Percentiles rank a stretch among this genome's conserved stretches.
These are phyloP conservation scores for Penicillium sp. DNA, from an alignment of 2,329 filamentous ascomycete species.

Conservation along the genomic window DNA sequence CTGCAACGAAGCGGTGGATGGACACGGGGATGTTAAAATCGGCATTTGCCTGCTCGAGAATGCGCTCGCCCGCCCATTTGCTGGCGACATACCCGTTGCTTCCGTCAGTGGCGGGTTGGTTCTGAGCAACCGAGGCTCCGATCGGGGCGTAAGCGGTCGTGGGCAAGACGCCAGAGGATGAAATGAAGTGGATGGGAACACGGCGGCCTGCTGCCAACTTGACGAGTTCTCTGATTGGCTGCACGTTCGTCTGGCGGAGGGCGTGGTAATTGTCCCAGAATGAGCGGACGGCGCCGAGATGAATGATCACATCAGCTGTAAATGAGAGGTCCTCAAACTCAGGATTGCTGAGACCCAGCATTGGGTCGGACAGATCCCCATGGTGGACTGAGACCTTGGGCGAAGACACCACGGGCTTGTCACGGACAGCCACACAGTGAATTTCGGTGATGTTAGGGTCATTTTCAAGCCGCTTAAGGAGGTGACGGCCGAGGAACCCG, in stretches of 20 bases:
- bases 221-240: conserved; percentile 24
- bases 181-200: conserved; percentile 36
- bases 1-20: conserved; percentile 22
- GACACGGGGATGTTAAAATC: conserved; percentile 8
- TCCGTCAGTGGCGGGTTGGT: conserved; percentile 25
- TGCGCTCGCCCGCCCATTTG: conserved; percentile 44
- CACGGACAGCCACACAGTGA: conserved; percentile 45
- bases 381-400: conserved; percentile 35
- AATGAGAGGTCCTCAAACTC: conserved; percentile 31
- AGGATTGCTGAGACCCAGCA: conserved; percentile 41
- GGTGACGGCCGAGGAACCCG: conserved; percentile 40
- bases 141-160: conserved; percentile 10
- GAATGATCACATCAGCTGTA: conserved; percentile 53
- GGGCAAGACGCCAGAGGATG: conserved; percentile 33
- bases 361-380: conserved; percentile 39
- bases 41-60: conserved; percentile 31
- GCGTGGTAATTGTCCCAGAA: conserved; percentile 29
- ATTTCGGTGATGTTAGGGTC: conserved; percentile 35
- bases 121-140: conserved; percentile 12
- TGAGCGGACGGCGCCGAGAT: conserved; percentile 48
- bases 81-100: conserved; percentile 36
- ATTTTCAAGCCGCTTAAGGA: conserved; percentile 41
- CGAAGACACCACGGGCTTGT: conserved; percentile 3
- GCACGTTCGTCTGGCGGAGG: conserved; percentile 27
- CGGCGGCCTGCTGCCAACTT: conserved; percentile 13